phyloP scores from a whole-genome alignment of 106 monocot species.

The Iris macrosiphon region DNA sequence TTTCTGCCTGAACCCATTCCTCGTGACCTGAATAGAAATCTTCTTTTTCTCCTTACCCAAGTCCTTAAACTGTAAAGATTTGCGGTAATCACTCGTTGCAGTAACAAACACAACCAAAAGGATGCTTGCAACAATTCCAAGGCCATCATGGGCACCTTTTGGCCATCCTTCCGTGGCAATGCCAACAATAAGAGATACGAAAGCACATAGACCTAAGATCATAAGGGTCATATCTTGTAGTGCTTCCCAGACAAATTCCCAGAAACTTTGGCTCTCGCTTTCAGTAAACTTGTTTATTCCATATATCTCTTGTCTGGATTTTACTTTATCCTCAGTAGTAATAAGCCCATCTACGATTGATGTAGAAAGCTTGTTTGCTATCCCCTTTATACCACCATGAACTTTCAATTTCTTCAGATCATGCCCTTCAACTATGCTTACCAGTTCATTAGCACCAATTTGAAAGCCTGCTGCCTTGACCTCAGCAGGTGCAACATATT shows the following conservation, averaged over 20 bases:
- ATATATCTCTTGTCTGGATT: constrained; percentile 19
- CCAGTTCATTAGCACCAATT: constrained; percentile 32
- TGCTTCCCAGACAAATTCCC: constrained; percentile 42
- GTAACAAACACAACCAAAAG: constrained; percentile 39
- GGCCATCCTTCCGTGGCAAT: constrained; percentile 45
- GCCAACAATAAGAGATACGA: constrained; percentile 34
- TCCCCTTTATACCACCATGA: constrained; percentile 21
- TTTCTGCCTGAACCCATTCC: constrained; percentile 36
- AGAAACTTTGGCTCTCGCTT: constrained; percentile 20
- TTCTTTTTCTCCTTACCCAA: constrained; percentile 47
- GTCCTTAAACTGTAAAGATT: constrained; percentile 44
- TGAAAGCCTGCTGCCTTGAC: constrained; percentile 31
- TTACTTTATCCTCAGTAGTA: constrained; percentile 12
- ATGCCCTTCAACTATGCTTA: constrained; percentile 34
- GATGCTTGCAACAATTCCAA: constrained; percentile 40
- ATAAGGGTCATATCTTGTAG: constrained; percentile 39
- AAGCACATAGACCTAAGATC: constrained; percentile 26
- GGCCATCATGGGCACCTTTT: constrained; percentile 42
- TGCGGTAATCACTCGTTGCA: constrained; percentile 31
- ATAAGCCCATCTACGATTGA: constrained; percentile 14
- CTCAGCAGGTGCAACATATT: constrained; percentile 22
- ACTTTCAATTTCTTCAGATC: constrained; percentile 24
- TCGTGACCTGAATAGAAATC: constrained; percentile 28
- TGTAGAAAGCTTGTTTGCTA: constrained; percentile 24
- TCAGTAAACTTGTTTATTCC: constrained; percentile 40